A percentile compares a stretch with the other conserved stretches of the same genome.
Evolutionary conservation across 1,284 basidiomycete species (phyloP).

Genomic region (Athelia psychrophila): DNA sequence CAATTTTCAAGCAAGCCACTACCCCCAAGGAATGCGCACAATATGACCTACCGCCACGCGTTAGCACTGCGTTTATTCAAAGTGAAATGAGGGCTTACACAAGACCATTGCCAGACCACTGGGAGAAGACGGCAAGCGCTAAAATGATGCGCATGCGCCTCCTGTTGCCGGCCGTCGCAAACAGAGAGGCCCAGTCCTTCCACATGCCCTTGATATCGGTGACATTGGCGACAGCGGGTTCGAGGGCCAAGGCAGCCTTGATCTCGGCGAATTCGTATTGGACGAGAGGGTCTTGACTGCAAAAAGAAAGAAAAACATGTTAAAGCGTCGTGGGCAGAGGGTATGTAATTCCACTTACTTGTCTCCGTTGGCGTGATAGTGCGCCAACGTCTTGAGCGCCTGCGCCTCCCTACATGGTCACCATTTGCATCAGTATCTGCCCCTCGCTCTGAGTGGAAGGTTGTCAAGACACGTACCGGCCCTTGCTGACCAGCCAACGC

Average conservation of each 20-base stretch:
- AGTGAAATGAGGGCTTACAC: conserved; percentile 28
- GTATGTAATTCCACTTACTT: conserved; percentile 30
- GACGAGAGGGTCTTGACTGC: conserved; percentile 52
- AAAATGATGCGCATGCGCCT: conserved; percentile 52
- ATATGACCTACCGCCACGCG: conserved; percentile 23
- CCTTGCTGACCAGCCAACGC: conserved; percentile 55
- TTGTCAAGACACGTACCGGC: conserved; percentile 27
- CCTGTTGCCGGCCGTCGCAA: conserved; percentile 42
- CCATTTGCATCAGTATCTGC: neutral
- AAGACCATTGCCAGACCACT: conserved; percentile 66
- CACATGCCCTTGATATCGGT: too few species aligned
- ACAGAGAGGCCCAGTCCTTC: conserved; percentile 33
- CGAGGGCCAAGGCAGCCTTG: conserved; percentile 48
- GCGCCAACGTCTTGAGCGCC: conserved; percentile 46
- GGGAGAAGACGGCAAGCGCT: conserved; percentile 60
- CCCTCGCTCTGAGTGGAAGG: neutral
- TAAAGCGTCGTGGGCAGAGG: neutral
- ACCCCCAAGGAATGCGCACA: conserved; percentile 7
- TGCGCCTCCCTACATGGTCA: conserved; percentile 33
- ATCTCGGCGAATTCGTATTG: conserved; percentile 63
- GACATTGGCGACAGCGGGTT: conserved; percentile 39
- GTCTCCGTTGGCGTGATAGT: conserved; percentile 54
- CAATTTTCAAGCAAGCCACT: too few species aligned
- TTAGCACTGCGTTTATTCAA: neutral
- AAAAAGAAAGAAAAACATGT: conserved; percentile 6